A percentile compares a stretch with the other conserved stretches of the same genome.
Evolutionary conservation across 202 grass and related monocot species (phyloP).

Genomic region (Miscanthus sacchariflorus): DNA sequence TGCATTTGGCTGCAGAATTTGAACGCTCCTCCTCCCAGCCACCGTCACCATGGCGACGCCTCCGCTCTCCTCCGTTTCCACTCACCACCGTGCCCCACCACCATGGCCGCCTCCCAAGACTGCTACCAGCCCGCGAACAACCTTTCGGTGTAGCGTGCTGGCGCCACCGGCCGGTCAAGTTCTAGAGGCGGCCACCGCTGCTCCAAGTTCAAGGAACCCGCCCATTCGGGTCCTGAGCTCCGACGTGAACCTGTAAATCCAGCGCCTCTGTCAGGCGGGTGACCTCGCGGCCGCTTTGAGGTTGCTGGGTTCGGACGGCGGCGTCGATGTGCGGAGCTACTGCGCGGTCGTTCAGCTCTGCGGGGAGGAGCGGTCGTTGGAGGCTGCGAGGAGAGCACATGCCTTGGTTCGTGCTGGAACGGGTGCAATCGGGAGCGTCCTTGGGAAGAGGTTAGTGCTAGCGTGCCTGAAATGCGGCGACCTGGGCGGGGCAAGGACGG

Average conservation of each 20-base stretch:
- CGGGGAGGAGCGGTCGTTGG: constrained; percentile 58
- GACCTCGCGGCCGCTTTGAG: constrained; percentile 57
- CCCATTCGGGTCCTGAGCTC: not conserved
- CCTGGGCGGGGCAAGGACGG: constrained; percentile 55
- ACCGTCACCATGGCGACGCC: constrained; percentile 16
- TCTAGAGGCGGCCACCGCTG: not conserved
- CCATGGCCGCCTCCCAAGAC: constrained; percentile 52
- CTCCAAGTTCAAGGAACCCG: not conserved
- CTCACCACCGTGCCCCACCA: constrained; percentile 33
- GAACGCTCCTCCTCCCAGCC: not conserved
- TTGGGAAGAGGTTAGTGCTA: constrained; percentile 68
- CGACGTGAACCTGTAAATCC: constrained; percentile 57
- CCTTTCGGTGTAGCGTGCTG: constrained; percentile 28
- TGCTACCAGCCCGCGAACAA: not conserved
- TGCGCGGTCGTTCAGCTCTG: constrained; percentile 75
- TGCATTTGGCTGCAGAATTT: too few species aligned
- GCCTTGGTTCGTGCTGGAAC: constrained; percentile 39
- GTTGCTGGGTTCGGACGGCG: constrained; percentile 45
- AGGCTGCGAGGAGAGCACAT: constrained; percentile 65
- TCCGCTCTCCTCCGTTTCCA: constrained; percentile 36
- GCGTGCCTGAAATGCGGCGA: constrained; percentile 77
- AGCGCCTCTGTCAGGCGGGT: constrained; percentile 43
- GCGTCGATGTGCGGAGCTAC: constrained; percentile 50
- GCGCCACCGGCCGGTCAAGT: constrained; percentile 4
- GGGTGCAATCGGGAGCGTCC: constrained; percentile 40